These are phyloP conservation scores for Sarcodon aspratus DNA, from an alignment of 768 basidiomycete species.

Conservation along the genomic window DNA sequence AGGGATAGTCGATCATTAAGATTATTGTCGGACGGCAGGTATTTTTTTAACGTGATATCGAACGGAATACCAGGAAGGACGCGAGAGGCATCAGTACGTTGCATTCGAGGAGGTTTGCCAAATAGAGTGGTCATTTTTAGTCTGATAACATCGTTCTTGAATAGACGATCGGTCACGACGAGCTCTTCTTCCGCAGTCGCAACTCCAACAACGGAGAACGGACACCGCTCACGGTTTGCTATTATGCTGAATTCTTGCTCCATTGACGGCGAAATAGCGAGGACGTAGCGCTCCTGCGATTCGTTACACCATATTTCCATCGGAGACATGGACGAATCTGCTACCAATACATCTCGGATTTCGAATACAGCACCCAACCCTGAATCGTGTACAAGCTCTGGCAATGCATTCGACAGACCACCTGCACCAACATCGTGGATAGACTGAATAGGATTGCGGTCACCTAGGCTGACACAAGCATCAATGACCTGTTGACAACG, in stretches of 20 bases:
- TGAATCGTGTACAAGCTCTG: slow-evolving; percentile 94
- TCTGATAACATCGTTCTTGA: slow-evolving; percentile 70
- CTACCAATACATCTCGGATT: slow-evolving; percentile 86
- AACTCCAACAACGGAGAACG: slow-evolving; percentile 83
- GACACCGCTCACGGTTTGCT: slow-evolving; percentile 83
- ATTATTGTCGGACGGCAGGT: slow-evolving; percentile 37
- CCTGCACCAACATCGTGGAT: slow-evolving; percentile 99
- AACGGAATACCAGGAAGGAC: slow-evolving; percentile 38
- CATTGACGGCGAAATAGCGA: slow-evolving; percentile 67
- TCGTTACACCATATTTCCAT: slow-evolving; percentile 99
- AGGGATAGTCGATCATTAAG: slow-evolving; percentile 38
- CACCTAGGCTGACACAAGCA: slow-evolving; percentile 56
- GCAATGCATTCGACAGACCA: slow-evolving; percentile 91
- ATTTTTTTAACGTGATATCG: slow-evolving; percentile 57
- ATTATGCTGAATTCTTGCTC: slow-evolving; percentile 59
- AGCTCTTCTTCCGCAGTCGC: slow-evolving; percentile 78
- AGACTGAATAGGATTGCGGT: slow-evolving; percentile 76
- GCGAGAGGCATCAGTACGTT: slow-evolving; percentile 49
- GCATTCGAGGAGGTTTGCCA: slow-evolving; percentile 92
- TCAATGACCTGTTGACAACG: slow-evolving; percentile 97
- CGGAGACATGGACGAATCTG: slow-evolving; percentile 89
- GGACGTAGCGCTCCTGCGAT: slow-evolving; percentile 93
- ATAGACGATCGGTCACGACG: slow-evolving; percentile 80
- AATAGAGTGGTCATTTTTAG: slow-evolving; percentile 94
- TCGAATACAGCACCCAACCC: slow-evolving; percentile 87